A percentile compares a stretch with the other conserved stretches of the same genome.
Evolutionary conservation across 129 eudicot species (phyloP).

Genomic region (Escallonia rubra): DNA sequence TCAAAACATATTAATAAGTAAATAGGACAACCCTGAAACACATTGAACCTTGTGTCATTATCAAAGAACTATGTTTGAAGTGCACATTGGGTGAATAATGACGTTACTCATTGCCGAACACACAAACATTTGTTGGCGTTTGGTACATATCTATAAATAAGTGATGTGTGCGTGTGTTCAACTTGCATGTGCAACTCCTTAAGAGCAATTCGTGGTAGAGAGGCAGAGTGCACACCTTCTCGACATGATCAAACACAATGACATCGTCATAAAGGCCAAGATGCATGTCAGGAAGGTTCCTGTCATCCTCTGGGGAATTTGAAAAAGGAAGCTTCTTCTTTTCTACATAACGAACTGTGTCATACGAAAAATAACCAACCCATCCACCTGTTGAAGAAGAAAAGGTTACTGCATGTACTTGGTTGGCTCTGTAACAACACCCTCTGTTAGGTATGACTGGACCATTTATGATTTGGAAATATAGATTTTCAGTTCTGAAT

Average conservation of each 20-base stretch:
- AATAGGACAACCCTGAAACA: not conserved
- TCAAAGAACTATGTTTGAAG: too few relatives aligned
- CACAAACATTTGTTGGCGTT: too few relatives aligned
- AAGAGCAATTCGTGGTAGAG: not conserved
- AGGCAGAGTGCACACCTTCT: conserved; percentile 53
- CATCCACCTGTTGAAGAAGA: conserved; percentile 76
- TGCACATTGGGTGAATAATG: too few relatives aligned
- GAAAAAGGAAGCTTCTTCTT: conserved; percentile 90
- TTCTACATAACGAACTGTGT: conserved; percentile 94
- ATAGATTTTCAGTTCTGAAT: too few relatives aligned
- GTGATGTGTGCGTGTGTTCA: too few relatives aligned
- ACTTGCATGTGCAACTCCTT: not conserved
- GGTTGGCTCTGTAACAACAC: not conserved
- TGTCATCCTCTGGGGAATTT: conserved; percentile 83
- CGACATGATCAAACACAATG: conserved; percentile 98
- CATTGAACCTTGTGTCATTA: too few relatives aligned
- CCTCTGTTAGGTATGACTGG: not conserved
- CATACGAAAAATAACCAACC: conserved; percentile 99
- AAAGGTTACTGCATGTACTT: conserved; percentile 8
- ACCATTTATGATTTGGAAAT: too few relatives aligned
- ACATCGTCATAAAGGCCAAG: conserved; percentile 97
- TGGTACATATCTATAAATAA: too few relatives aligned
- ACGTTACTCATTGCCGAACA: too few relatives aligned
- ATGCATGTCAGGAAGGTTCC: conserved; percentile 97
- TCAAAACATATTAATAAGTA: not conserved